phyloP scores from a whole-genome alignment of 139 green algal species.

The Tetradesmus obliquus region DNA sequence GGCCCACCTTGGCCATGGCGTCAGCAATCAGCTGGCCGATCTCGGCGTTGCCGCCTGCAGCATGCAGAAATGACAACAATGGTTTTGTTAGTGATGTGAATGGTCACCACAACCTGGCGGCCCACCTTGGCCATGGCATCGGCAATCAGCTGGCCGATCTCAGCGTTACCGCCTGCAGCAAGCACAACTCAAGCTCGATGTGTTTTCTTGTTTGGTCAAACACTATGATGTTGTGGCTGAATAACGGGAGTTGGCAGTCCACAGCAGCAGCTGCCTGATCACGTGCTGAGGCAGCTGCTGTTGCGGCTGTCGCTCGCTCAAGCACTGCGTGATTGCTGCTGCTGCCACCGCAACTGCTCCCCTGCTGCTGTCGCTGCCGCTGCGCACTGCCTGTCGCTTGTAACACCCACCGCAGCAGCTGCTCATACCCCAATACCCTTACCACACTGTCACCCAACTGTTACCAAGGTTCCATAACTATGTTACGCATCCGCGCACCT shows the following conservation, averaged over 20 bases:
- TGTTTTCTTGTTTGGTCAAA: too few species aligned
- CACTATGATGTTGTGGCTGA: too few species aligned
- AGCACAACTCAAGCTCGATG: background rate
- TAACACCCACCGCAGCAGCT: background rate
- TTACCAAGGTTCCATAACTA: too few species aligned
- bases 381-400: background rate
- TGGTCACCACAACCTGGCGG: constrained; percentile 95
- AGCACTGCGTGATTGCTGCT: background rate
- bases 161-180: constrained; percentile 74
- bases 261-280: background rate
- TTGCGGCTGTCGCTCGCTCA: background rate
- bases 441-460: too few species aligned
- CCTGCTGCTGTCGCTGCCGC: background rate
- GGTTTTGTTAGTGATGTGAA: background rate
- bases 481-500: background rate
- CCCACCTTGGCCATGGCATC: constrained; percentile 96
- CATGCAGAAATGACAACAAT: background rate
- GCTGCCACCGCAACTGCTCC: background rate
- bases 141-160: constrained; percentile 95
- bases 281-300: background rate
- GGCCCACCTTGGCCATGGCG: constrained; percentile 95
- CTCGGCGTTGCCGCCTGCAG: constrained; percentile 80
- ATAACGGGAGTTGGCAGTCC: background rate
- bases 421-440: background rate
- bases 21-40: constrained; percentile 96